phyloP scores from a whole-genome alignment of 179 eudicot species.

The Drosera spatulata region DNA sequence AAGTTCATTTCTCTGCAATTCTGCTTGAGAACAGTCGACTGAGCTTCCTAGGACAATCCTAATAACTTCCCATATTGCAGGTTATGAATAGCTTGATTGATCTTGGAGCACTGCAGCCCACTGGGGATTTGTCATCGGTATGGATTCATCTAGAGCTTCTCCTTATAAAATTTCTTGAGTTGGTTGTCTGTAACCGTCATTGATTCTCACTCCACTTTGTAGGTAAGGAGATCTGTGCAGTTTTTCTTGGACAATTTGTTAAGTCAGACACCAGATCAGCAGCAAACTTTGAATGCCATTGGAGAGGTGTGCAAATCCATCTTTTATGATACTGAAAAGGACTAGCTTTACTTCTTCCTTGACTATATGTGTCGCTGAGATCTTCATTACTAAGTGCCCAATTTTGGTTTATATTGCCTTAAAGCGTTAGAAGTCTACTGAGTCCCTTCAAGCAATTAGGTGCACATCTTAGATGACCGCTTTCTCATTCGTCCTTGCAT shows the following conservation, averaged over 20 bases:
- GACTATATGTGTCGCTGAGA: too few species aligned
- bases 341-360: too few species aligned
- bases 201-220: slow-evolving; percentile 1
- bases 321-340: too few species aligned
- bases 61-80: slow-evolving; percentile 13
- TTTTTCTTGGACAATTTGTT: slow-evolving; percentile 88
- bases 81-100: slow-evolving; percentile 77
- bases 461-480: too few species aligned
- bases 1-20: too few species aligned
- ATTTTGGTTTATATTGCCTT: too few species aligned
- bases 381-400: too few species aligned
- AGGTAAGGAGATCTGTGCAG: slow-evolving; percentile 95
- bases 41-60: too few species aligned
- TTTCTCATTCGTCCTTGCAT: too few species aligned
- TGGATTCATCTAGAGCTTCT: slow-evolving; percentile 9
- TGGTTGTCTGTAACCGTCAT: background rate
- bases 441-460: too few species aligned
- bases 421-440: too few species aligned
- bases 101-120: slow-evolving; percentile 97
- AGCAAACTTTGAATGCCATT: slow-evolving; percentile 87
- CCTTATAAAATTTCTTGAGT: background rate
- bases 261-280: slow-evolving; percentile 84
- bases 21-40: too few species aligned
- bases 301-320: slow-evolving; percentile 63
- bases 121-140: slow-evolving; percentile 94